Evolutionary conservation across 106 monocot genomes (phyloP).

Genomic region (Dioscorea alata): DNA sequence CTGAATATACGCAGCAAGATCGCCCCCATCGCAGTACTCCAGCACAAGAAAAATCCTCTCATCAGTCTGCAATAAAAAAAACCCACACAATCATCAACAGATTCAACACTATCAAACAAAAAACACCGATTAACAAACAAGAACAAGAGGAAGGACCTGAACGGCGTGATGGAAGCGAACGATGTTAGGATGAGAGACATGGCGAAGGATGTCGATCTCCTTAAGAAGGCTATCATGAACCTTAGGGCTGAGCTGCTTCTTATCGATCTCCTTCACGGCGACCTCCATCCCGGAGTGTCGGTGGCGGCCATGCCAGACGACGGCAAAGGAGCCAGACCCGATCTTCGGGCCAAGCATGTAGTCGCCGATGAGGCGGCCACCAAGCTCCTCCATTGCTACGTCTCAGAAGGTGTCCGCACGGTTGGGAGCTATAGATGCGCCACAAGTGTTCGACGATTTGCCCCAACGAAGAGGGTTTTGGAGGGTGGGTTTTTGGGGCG

Average conservation of each 20-base stretch:
- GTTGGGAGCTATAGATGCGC: no score
- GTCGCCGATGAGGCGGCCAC: conserved; percentile 65
- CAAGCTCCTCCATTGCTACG: not conserved
- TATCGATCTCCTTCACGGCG: conserved; percentile 87
- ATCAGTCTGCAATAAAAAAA: conserved; percentile 19
- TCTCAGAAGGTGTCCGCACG: no score
- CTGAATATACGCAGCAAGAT: conserved; percentile 69
- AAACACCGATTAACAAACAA: not conserved
- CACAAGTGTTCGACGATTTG: no score
- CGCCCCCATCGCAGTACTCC: conserved; percentile 93
- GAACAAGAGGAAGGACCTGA: conserved; percentile 30
- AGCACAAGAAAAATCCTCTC: conserved; percentile 80
- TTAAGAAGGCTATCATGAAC: conserved; percentile 83
- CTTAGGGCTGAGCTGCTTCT: conserved; percentile 72
- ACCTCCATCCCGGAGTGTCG: conserved; percentile 59
- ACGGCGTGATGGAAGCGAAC: conserved; percentile 69
- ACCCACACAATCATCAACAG: no score
- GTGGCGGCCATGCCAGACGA: conserved; percentile 79
- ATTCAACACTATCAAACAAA: not conserved
- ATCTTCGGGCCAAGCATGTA: conserved; percentile 76
- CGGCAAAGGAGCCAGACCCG: conserved; percentile 84
- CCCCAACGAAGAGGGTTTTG: no score
- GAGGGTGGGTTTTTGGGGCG: no score
- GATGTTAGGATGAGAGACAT: conserved; percentile 79
- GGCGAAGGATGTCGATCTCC: conserved; percentile 68